Percentiles rank a stretch among this genome's conserved stretches.
phyloP scores from a whole-genome alignment of 352 stramenopile species.

The Elongisporangium anandrum region DNA sequence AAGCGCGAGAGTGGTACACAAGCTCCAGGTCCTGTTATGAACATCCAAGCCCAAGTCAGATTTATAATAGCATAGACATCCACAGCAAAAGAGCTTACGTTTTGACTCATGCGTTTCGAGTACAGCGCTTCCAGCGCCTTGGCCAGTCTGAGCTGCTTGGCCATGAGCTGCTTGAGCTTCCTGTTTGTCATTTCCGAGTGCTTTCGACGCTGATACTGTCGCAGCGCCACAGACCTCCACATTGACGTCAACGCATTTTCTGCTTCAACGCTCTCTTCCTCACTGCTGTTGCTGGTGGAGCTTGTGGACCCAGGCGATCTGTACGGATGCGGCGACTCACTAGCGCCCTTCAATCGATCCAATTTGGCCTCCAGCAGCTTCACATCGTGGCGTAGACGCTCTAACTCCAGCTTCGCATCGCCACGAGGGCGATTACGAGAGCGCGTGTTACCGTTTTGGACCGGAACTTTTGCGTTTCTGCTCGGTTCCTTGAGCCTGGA shows the following conservation, averaged over 20 bases:
- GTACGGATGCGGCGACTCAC: neutral
- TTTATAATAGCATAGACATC: too few relatives aligned
- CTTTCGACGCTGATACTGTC: neutral
- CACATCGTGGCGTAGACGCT: neutral
- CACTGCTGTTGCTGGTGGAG: neutral
- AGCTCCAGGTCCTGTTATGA: neutral
- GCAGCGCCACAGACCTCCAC: neutral
- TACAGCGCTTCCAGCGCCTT: neutral
- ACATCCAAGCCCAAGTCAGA: neutral
- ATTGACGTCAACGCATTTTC: neutral
- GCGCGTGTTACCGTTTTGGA: neutral
- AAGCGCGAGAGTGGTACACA: neutral
- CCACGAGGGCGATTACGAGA: too few relatives aligned
- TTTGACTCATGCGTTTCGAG: neutral
- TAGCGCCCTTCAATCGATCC: neutral
- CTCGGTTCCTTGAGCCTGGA: neutral
- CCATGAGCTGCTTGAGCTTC: neutral
- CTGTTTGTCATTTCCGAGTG: neutral
- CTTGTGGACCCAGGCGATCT: neutral
- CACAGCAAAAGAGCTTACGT: neutral
- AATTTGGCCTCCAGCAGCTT: neutral
- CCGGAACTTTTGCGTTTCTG: neutral
- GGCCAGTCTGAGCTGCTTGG: neutral
- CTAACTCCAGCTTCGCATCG: neutral
- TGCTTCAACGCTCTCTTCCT: neutral